Evolutionary conservation across 495 filamentous ascomycete species (phyloP), one percentile per base, ranked within the genome.

Genomic region (Penicillium alfredii): DNA sequence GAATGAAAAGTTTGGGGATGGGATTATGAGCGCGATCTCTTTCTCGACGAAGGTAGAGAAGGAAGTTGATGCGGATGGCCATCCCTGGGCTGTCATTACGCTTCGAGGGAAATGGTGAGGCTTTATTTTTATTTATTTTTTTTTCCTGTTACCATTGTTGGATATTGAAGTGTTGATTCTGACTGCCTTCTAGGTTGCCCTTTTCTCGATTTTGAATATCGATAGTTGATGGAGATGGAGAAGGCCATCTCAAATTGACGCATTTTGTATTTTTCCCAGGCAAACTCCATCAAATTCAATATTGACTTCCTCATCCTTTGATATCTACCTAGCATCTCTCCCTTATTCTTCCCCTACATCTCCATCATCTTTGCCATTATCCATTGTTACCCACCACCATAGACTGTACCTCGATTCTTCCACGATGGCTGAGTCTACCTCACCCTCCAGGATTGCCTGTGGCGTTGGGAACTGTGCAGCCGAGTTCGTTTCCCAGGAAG

Each of bases 1-100:
- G 60, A 98, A 98, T 55, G 92, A 98, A 76, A 98, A 95, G 70
- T 96, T 98, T 66, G 92, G 92, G 0, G 92, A 98, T 63, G 92
- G 92, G 0, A 98, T 98, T 52, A 96, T 98, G 92, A 94, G 87
- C 54, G 92, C 90, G 0, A 95, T 98, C 56, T 76, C 81, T 5
- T 98, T 98, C 56, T 81, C 78, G 24, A 93, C 88, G 1, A 89
- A 88, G 62, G 86, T 98, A 9, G 87, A 96, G 66, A 96, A 95
- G 74, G 92, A 98, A 76, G 78, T 78, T 6, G 92, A 96, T 64
- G 73, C 78, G 36, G 73, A 84, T 51, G 89, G 88, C 11, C 79
- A 75, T 44, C 68, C 71, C 25, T 94, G 89, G 89, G 92, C 82
- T 10, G 78, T 88, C 32, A 98, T 98, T 59, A 94, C 88, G 4